phyloP scores from a whole-genome alignment of 78 protist species.

The Capsaspora owczarzaki region DNA sequence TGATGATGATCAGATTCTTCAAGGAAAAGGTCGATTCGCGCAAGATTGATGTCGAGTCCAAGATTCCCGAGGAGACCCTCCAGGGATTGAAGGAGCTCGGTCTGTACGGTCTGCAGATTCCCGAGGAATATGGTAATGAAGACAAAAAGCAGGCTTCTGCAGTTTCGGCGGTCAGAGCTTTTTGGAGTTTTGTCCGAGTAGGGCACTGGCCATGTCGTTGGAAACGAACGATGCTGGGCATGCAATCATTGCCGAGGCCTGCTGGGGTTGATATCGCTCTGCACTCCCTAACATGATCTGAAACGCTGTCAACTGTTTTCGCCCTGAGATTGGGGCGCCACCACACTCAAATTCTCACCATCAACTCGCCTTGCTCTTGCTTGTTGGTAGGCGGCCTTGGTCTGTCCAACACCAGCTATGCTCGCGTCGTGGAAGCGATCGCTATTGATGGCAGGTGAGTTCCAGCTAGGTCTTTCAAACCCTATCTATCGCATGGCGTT shows the following conservation, averaged over 20 bases:
- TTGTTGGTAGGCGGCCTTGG: constrained; percentile 44
- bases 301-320: no score
- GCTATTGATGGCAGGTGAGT: not conserved
- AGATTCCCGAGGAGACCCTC: constrained; percentile 10
- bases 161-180: no score
- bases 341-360: no score
- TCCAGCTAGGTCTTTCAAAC: not conserved
- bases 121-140: constrained; percentile 30
- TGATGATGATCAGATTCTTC: constrained; percentile 13
- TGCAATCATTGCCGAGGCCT: no score
- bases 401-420: constrained; percentile 10
- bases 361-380: no score
- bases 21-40: not conserved
- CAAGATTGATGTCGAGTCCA: not conserved
- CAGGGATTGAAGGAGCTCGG: constrained; percentile 18
- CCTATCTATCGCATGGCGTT: not conserved
- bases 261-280: no score
- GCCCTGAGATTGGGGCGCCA: no score
- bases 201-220: not conserved
- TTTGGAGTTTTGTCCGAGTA: no score
- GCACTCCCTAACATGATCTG: no score
- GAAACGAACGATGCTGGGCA: not conserved
- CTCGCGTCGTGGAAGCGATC: not conserved
- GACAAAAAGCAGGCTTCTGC: constrained; percentile 18
- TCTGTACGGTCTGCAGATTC: constrained; percentile 21